These are phyloP conservation scores for Penicillium sp. DNA, from an alignment of 2,329 filamentous ascomycete genomes.

Conservation along the genomic window DNA sequence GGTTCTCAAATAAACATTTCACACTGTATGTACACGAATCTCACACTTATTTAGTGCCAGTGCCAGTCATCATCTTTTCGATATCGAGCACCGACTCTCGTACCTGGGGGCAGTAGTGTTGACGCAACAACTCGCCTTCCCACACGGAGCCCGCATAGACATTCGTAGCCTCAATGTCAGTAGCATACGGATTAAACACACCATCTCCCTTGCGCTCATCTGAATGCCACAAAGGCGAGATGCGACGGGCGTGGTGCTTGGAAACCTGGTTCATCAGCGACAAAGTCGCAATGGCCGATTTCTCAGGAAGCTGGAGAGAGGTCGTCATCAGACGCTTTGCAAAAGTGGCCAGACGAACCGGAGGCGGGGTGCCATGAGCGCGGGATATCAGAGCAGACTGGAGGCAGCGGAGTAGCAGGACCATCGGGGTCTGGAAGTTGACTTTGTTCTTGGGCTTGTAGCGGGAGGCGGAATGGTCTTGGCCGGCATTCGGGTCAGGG, in stretches of 20 bases:
- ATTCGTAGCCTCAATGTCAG: conserved; percentile 81
- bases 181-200: conserved; percentile 71
- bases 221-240: conserved; percentile 87
- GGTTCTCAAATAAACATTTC: conserved; percentile 11
- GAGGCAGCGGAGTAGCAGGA: conserved; percentile 84
- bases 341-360: conserved; percentile 85
- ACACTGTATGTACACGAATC: conserved; percentile 13
- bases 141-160: conserved; percentile 88
- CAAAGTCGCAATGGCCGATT: conserved; percentile 78
- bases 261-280: conserved; percentile 76
- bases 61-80: conserved; percentile 62
- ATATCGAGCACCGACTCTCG: conserved; percentile 71
- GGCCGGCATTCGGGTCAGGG: conserved; percentile 61
- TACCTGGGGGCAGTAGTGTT: conserved; percentile 85
- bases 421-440: conserved; percentile 92
- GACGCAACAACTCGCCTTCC: conserved; percentile 85
- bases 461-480: conserved; percentile 35
- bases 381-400: conserved; percentile 77
- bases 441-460: conserved; percentile 65
- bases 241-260: conserved; percentile 78
- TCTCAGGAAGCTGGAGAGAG: conserved; percentile 85
- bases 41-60: conserved; percentile 25
- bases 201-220: conserved; percentile 93
- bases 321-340: conserved; percentile 84
- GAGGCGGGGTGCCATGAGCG: conserved; percentile 74